Conservation (phyloP, 2,329 filamentous ascomycete species). For the Metarhizium album region DNA sequence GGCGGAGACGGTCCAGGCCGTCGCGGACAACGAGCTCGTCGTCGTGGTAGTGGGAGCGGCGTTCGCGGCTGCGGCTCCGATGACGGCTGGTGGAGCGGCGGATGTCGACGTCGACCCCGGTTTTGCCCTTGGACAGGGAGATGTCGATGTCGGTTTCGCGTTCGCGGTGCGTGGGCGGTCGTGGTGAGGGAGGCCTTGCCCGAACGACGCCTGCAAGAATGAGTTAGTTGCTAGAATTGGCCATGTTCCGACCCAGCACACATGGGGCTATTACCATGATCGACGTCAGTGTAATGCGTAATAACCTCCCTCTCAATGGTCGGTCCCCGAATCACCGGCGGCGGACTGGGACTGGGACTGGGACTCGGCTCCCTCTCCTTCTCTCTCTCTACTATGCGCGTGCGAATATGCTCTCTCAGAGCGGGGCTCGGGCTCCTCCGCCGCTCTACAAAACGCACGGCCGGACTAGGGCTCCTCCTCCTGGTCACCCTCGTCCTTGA, state of each 20-base stretch:
- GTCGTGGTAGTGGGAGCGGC: conserved; percentile 36
- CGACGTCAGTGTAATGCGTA: conserved; percentile 77
- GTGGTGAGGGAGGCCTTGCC: conserved; percentile 34
- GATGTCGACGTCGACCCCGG: conserved; percentile 51
- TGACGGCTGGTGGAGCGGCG: conserved; percentile 23
- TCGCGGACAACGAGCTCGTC: conserved; percentile 57
- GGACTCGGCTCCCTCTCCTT: conserved; percentile 30
- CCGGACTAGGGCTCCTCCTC: conserved; percentile 14
- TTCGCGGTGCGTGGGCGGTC: conserved; percentile 19
- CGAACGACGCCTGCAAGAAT: conserved; percentile 31
- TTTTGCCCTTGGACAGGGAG: conserved; percentile 40
- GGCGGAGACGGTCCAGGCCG: conserved; percentile 37
- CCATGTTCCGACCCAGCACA: too few relatives aligned
- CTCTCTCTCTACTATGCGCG: conserved; percentile 39
- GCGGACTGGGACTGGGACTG: conserved; percentile 46
- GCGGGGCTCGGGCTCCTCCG: conserved; percentile 26
- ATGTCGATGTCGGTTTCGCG: conserved; percentile 50
- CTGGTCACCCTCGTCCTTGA: conserved; percentile 24
- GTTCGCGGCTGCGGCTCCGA: conserved; percentile 28
- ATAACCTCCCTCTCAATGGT: conserved; percentile 83
- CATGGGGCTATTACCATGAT: conserved; percentile 61
- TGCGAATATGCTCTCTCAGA: conserved; percentile 35
- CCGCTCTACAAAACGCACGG: conserved; percentile 28
- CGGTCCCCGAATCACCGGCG: conserved; percentile 59
- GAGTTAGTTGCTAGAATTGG: too few relatives aligned